Evolutionary conservation across 208 protist genomes (phyloP).

Genomic region (Leishmania martiniquensis): DNA sequence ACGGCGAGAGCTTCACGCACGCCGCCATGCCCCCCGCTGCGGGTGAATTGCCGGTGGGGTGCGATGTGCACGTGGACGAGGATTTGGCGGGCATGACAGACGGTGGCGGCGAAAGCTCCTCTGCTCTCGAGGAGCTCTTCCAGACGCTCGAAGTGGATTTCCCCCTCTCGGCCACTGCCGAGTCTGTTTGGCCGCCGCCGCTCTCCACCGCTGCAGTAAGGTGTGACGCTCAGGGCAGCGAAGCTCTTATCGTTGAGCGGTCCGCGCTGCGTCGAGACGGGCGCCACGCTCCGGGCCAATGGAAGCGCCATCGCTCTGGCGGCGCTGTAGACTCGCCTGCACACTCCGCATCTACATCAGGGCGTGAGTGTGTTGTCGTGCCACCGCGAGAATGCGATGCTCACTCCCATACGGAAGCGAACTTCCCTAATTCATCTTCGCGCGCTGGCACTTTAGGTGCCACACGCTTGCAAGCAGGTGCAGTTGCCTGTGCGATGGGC

Average conservation of each 20-base stretch:
- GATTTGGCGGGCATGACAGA: not conserved
- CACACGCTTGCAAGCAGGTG: not conserved
- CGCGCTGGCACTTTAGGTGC: not conserved
- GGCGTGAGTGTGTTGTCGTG: not conserved
- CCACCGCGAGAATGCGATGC: not conserved
- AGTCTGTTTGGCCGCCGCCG: constrained; percentile 1
- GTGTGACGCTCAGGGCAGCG: not conserved
- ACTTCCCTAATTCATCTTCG: not conserved
- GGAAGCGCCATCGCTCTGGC: constrained; percentile 12
- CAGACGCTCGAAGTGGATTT: constrained; percentile 18
- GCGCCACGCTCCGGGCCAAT: not conserved
- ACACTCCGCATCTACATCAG: not conserved
- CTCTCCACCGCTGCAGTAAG: not conserved
- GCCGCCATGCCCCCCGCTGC: not conserved
- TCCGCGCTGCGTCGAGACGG: constrained; percentile 11
- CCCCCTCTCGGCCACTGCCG: not conserved
- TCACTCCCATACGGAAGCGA: no score
- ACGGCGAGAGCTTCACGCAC: not conserved
- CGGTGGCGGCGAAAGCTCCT: not conserved
- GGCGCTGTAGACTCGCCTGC: no score
- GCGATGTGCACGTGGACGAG: constrained; percentile 5
- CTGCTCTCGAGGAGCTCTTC: constrained; percentile 22
- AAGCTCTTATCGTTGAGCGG: constrained; percentile 9
- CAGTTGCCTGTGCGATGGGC: not conserved
- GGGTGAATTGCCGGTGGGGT: not conserved